A percentile compares a stretch with the other conserved stretches of the same genome.
Evolutionary conservation across 1,139 yeast species (phyloP).

Genomic region (Saccharomyces pastorianus): DNA sequence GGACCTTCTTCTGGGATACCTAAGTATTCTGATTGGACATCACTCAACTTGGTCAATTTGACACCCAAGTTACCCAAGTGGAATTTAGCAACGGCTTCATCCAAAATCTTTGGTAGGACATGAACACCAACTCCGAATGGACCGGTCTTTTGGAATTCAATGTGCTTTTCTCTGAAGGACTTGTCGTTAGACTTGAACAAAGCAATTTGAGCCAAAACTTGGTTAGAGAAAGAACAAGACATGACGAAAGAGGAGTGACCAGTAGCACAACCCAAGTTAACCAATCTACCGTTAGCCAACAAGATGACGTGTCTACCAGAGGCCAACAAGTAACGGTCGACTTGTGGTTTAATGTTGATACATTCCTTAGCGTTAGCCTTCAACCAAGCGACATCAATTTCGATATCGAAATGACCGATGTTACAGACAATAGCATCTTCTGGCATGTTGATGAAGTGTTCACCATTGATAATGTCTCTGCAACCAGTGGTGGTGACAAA

Average conservation of each 20-base stretch:
- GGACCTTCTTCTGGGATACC: slow-evolving; percentile 94
- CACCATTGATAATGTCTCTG: slow-evolving; percentile 92
- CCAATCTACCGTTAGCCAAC: slow-evolving; percentile 99
- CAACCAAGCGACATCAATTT: slow-evolving; percentile 98
- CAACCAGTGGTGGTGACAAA: slow-evolving; percentile 99
- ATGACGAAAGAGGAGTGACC: slow-evolving; percentile 99
- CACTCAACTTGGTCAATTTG: slow-evolving; percentile 68
- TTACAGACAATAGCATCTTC: slow-evolving; percentile 99
- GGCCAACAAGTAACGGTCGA: slow-evolving; percentile 90
- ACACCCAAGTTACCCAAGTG: slow-evolving; percentile 96
- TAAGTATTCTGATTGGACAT: slow-evolving; percentile 89
- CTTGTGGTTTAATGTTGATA: slow-evolving; percentile 98
- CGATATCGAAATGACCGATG: slow-evolving; percentile 99
- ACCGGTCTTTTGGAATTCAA: slow-evolving; percentile 90
- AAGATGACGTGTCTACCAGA: slow-evolving; percentile 91
- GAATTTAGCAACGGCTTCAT: slow-evolving; percentile 97
- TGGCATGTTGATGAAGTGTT: slow-evolving; percentile 88
- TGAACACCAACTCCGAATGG: slow-evolving; percentile 91
- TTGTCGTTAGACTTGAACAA: slow-evolving; percentile 84
- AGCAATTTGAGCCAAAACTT: slow-evolving; percentile 98
- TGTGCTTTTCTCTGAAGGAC: slow-evolving; percentile 70
- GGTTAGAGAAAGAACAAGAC: slow-evolving; percentile 99
- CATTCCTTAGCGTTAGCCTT: slow-evolving; percentile 84
- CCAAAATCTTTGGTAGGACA: slow-evolving; percentile 95
- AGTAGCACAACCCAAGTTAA: slow-evolving; percentile 99